Base-by-base conservation (phyloP, 208 protist genomes). In the Acanthamoeba quina region DNA sequence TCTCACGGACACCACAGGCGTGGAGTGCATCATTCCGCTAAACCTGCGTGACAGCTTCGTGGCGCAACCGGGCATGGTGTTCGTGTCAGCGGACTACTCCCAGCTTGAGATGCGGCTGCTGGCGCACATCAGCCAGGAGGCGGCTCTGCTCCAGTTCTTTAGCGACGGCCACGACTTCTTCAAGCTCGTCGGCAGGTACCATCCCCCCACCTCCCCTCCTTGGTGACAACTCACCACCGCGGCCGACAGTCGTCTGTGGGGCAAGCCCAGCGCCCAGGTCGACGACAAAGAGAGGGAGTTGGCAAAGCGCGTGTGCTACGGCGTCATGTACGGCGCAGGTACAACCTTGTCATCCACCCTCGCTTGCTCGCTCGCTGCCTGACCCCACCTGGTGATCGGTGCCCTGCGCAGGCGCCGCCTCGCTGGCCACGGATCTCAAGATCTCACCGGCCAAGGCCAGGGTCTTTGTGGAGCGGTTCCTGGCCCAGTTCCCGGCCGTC, bases 91-190 rank as follows among this genome's bases (percentile, higher is more conserved):
- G 17, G 89, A 93, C 68, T 93, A 93, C 44, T 82, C 66, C 24
- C 89, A 93, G 89, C 62, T 93, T 7, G 89, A 93, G 68, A 93
- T 93, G 89, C 60, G 89, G n/a, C 24, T 93, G 41, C 49, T 93
- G 89, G 89, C 89, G 13, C 89, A 93, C 47, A 34, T 74, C 41
- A 82, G 89, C 52, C 58, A 82, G 62, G 89, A 93, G 31, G 26
- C 60, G 29, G 3, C 66, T 7, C 49, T 93, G 17, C 68, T 64
- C 9, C 64, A 80, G 21, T 93, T 93, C 54, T 80, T 93, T 21
- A 11, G 19, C 21, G 68, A 80, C 41, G 89, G 89, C 37, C 44
- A 82, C 29, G 89, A 93, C 29, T 68, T 93, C 89, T 93, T 93
- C 54, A 93, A 52, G 26, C 49, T 78, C n/a, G 34, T 93, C 13